Conservation (phyloP, 805 yeast genomes). For the Priceomyces haplophilus region DNA sequence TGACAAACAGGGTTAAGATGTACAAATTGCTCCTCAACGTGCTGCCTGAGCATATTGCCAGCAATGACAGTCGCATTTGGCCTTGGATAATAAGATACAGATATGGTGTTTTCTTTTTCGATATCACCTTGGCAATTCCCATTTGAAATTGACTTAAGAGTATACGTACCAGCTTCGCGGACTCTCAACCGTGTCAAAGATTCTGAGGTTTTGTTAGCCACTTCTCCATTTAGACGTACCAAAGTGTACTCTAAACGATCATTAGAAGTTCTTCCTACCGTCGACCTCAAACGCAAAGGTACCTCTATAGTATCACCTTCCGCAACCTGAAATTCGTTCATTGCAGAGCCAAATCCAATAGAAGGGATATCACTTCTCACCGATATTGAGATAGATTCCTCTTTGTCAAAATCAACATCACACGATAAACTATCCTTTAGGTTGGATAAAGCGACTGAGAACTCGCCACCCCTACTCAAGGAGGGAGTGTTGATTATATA, state of each 20-base stretch:
- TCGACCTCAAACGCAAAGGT: constrained; percentile 47
- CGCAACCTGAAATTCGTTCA: constrained; percentile 39
- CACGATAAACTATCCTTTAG: constrained; percentile 79
- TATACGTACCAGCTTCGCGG: constrained; percentile 42
- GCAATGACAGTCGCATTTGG: constrained; percentile 22
- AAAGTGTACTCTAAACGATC: constrained; percentile 34
- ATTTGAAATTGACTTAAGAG: constrained; percentile 35
- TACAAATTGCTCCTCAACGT: constrained; percentile 19
- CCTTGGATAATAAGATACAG: constrained; percentile 21
- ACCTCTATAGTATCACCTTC: constrained; percentile 60
- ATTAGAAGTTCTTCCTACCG: constrained; percentile 25
- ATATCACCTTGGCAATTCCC: constrained; percentile 47
- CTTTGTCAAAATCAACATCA: constrained; percentile 61
- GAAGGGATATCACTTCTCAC: constrained; percentile 71
- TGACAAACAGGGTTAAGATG: constrained; percentile 33
- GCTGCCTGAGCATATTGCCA: constrained; percentile 19
- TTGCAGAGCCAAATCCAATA: constrained; percentile 27
- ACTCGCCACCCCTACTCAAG: constrained; percentile 69
- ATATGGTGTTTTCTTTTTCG: constrained; percentile 14
- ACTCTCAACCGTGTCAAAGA: constrained; percentile 19
- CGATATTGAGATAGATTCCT: constrained; percentile 51
- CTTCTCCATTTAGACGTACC: constrained; percentile 11
- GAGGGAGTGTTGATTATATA: constrained; percentile 52
- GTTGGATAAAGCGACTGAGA: constrained; percentile 57
- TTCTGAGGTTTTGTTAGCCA: constrained; percentile 15